Conservation (phyloP, 352 stramenopile species). For the Phytophthora brassicae region DNA sequence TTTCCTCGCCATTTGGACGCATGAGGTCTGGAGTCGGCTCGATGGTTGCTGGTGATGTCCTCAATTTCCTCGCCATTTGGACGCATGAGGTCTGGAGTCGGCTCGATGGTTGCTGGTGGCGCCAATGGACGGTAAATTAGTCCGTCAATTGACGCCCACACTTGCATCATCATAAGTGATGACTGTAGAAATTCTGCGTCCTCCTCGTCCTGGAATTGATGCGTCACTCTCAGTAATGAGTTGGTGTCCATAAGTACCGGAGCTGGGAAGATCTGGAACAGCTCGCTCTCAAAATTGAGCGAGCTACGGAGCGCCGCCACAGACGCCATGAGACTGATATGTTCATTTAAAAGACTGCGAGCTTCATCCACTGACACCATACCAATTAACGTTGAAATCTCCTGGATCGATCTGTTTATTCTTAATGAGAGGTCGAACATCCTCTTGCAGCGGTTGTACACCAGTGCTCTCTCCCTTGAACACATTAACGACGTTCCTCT, state of each 20-base stretch:
- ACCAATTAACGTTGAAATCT: constrained; percentile 82
- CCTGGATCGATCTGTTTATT: constrained; percentile 87
- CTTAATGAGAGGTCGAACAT: constrained; percentile 88
- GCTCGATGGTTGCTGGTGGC: constrained; percentile 60
- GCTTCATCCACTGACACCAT: constrained; percentile 83
- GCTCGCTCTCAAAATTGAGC: constrained; percentile 84
- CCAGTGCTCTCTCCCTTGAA: constrained; percentile 67
- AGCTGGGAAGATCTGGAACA: constrained; percentile 84
- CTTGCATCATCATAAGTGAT: constrained; percentile 85
- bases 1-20: constrained; percentile 5
- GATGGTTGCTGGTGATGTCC: constrained; percentile 50
- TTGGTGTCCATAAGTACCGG: constrained; percentile 82
- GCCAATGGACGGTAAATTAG: constrained; percentile 79
- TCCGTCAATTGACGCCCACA: constrained; percentile 81
- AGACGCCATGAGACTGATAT: constrained; percentile 83
- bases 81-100: constrained; percentile 9
- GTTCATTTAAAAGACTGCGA: constrained; percentile 74
- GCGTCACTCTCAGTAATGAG: constrained; percentile 63
- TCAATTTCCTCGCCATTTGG: constrained; percentile 6
- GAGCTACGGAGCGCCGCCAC: constrained; percentile 73
- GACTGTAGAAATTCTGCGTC: constrained; percentile 53
- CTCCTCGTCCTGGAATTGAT: constrained; percentile 43
- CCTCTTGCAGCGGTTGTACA: constrained; percentile 83
- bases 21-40: constrained; percentile 23
- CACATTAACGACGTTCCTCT: constrained; percentile 70